These are phyloP conservation scores for Inosperma sp. DNA, from an alignment of 768 basidiomycete genomes.

Conservation along the genomic window DNA sequence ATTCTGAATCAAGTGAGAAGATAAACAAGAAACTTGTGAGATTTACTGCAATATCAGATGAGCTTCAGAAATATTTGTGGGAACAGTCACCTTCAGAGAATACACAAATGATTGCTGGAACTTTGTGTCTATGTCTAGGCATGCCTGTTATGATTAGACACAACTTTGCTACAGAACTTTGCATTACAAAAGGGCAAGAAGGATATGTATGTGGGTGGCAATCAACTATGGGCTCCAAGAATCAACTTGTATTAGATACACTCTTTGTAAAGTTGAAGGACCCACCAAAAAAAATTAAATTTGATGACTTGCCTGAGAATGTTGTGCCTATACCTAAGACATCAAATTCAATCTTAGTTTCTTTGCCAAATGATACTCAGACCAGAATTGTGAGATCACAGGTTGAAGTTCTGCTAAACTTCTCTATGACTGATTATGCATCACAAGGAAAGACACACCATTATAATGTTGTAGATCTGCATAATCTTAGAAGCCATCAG, in stretches of 20 bases:
- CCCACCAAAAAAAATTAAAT: slow-evolving; percentile 20
- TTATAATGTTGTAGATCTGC: slow-evolving; percentile 24
- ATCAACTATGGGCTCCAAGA: slow-evolving; percentile 8
- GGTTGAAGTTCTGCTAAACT: slow-evolving; percentile 24
- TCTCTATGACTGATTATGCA: slow-evolving; percentile 33
- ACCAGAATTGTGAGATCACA: slow-evolving; percentile 21
- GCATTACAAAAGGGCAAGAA: too few species aligned
- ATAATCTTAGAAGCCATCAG: slow-evolving; percentile 19
- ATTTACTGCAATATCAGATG: too few species aligned
- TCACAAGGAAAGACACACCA: slow-evolving; percentile 30
- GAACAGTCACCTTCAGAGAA: too few species aligned
- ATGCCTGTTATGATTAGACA: slow-evolving; percentile 33
- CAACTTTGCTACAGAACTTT: too few species aligned
- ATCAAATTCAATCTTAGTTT: slow-evolving; percentile 1
- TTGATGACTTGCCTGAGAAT: slow-evolving; percentile 27
- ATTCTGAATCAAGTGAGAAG: too few species aligned
- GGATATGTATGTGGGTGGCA: slow-evolving; percentile 27
- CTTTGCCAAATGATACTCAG: slow-evolving; percentile 17
- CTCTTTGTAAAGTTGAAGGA: slow-evolving; percentile 28
- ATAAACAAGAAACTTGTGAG: too few species aligned
- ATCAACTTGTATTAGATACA: slow-evolving; percentile 22
- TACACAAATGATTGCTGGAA: too few species aligned
- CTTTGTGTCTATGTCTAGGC: slow-evolving; percentile 29
- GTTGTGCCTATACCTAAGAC: slow-evolving; percentile 25
- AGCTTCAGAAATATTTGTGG: too few species aligned